Conservation (phyloP, 2,329 filamentous ascomycete genomes). For the Whalleya microplaca region DNA sequence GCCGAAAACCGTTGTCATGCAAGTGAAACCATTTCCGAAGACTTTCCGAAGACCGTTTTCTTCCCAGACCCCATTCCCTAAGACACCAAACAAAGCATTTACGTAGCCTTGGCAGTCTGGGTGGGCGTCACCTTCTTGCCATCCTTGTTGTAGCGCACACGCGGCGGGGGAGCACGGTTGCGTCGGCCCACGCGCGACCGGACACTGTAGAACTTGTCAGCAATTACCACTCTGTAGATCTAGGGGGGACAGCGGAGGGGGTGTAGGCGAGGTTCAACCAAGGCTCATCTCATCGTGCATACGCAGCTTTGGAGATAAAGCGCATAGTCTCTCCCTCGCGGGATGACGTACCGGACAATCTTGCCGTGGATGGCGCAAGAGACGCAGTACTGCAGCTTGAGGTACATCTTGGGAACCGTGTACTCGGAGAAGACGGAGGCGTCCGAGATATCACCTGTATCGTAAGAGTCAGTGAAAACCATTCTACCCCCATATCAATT, state of each 20-base stretch:
- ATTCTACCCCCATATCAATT: no score
- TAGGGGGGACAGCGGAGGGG: constrained; percentile 30
- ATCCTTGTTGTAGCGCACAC: constrained; percentile 99
- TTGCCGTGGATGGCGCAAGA: constrained; percentile 99
- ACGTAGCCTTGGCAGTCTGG: constrained; percentile 70
- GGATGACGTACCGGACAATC: constrained; percentile 95
- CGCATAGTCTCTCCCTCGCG: constrained; percentile 61
- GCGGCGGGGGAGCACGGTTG: constrained; percentile 97
- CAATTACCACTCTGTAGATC: constrained; percentile 29
- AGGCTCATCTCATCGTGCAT: constrained; percentile 60
- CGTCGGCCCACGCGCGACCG: constrained; percentile 95
- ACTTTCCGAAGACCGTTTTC: constrained; percentile 35
- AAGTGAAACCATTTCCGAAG: constrained; percentile 37
- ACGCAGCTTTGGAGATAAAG: constrained; percentile 36
- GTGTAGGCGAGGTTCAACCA: constrained; percentile 51
- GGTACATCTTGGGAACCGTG: constrained; percentile 99
- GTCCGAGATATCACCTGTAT: constrained; percentile 97
- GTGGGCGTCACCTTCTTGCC: constrained; percentile 98
- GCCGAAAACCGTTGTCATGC: constrained; percentile 36
- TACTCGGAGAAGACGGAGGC: constrained; percentile 99
- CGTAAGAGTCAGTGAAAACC: neutral
- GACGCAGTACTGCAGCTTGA: constrained; percentile 99
- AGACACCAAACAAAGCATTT: constrained; percentile 33
- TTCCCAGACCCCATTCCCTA: constrained; percentile 30
- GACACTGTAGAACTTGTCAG: constrained; percentile 70